These are phyloP conservation scores for Geotrichum fermentans DNA, from an alignment of 1,139 yeast species.

Conservation along the genomic window DNA sequence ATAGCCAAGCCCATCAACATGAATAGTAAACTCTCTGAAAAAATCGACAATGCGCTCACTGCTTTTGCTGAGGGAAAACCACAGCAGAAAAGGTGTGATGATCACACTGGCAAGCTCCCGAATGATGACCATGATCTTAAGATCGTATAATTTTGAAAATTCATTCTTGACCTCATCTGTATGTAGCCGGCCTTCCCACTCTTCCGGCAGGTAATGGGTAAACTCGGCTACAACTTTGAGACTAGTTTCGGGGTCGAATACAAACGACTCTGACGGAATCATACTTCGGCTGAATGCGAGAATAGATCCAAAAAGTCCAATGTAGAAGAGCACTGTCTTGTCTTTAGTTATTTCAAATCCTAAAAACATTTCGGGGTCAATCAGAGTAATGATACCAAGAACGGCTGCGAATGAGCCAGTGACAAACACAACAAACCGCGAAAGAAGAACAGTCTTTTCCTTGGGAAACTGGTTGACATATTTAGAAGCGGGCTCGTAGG, in stretches of 20 bases:
- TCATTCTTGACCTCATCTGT: constrained; percentile 78
- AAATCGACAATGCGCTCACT: constrained; percentile 80
- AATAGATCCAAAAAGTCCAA: constrained; percentile 77
- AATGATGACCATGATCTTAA: constrained; percentile 65
- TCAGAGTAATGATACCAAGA: constrained; percentile 73
- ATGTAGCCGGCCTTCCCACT: constrained; percentile 82
- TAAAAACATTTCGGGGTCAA: constrained; percentile 87
- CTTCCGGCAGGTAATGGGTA: constrained; percentile 83
- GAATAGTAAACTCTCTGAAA: constrained; percentile 80
- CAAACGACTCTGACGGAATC: constrained; percentile 51
- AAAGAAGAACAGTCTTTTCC: constrained; percentile 60
- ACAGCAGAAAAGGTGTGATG: constrained; percentile 79
- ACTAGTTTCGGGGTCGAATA: constrained; percentile 88
- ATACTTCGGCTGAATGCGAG: constrained; percentile 69
- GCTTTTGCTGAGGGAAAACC: constrained; percentile 71
- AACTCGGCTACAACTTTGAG: constrained; percentile 71
- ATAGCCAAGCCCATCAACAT: constrained; percentile 91
- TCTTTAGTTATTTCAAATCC: constrained; percentile 84
- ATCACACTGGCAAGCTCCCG: constrained; percentile 78
- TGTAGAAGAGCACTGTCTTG: constrained; percentile 76
- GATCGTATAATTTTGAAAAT: constrained; percentile 70
- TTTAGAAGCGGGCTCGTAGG: constrained; percentile 72
- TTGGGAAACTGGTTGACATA: constrained; percentile 92
- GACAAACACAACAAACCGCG: constrained; percentile 67
- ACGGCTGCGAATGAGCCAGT: constrained; percentile 89